Percentiles rank a stretch among this genome's conserved stretches.
These are phyloP conservation scores for Meira miltonrushii DNA, from an alignment of 1,284 basidiomycete genomes.

Conservation along the genomic window DNA sequence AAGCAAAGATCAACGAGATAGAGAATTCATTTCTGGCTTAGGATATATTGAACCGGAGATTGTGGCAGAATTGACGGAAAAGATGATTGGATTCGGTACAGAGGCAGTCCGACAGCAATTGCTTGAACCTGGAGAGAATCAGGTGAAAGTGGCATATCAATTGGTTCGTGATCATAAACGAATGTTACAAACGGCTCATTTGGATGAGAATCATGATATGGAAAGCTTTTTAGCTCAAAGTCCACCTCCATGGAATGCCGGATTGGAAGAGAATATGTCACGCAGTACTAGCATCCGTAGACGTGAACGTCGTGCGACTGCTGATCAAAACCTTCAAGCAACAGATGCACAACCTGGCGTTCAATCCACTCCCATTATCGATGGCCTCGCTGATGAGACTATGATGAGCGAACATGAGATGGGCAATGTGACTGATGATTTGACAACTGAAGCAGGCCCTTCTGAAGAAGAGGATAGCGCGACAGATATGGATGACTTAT, in stretches of 20 bases:
- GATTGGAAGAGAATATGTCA: constrained; percentile 47
- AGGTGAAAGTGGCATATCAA: constrained; percentile 94
- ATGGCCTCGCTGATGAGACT: neutral
- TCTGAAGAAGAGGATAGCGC: constrained; percentile 31
- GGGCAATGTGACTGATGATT: constrained; percentile 8
- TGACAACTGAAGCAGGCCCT: constrained; percentile 24
- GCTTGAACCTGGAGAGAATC: constrained; percentile 79
- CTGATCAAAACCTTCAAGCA: neutral
- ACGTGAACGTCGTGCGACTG: constrained; percentile 15
- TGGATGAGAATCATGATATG: constrained; percentile 47
- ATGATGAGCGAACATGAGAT: constrained; percentile 1
- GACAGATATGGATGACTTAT: constrained; percentile 27
- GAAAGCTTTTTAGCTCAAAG: constrained; percentile 57
- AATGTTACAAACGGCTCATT: constrained; percentile 64
- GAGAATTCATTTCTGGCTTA: constrained; percentile 54
- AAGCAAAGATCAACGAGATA: neutral
- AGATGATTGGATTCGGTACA: constrained; percentile 71
- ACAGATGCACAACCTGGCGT: too few relatives aligned
- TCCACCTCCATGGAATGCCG: constrained; percentile 58
- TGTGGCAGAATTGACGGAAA: constrained; percentile 71
- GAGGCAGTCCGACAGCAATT: constrained; percentile 82
- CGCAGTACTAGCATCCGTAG: constrained; percentile 29
- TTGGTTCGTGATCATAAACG: constrained; percentile 81
- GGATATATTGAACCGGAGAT: constrained; percentile 85
- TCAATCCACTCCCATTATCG: neutral